These are phyloP conservation scores for Pisolithus sp. DNA, from an alignment of 768 basidiomycete genomes.

Conservation along the genomic window DNA sequence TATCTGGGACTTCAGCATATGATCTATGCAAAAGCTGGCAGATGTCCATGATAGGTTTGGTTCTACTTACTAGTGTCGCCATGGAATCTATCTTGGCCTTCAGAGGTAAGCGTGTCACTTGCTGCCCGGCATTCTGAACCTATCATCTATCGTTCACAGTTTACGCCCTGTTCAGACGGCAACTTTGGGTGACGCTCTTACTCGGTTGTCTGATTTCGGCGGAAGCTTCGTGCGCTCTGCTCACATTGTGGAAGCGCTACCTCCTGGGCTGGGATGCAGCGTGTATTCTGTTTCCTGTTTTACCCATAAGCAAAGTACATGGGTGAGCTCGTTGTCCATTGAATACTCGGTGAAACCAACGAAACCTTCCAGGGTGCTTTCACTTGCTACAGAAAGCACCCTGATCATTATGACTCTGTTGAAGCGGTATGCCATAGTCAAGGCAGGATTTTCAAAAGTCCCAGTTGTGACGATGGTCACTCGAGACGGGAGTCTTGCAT, in stretches of 20 bases:
- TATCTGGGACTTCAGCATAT: background rate
- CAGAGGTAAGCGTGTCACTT: background rate
- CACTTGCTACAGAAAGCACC: constrained; percentile 30
- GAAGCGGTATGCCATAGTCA: constrained; percentile 33
- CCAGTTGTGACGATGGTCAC: constrained; percentile 34
- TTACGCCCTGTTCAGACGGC: background rate
- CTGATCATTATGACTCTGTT: constrained; percentile 32
- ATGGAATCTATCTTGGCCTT: background rate
- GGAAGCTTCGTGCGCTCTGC: background rate
- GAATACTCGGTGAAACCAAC: background rate
- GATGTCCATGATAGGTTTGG: background rate
- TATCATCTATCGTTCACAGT: background rate
- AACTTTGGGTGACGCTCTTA: background rate
- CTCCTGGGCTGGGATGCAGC: background rate
- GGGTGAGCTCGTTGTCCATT: background rate
- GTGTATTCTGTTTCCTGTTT: background rate
- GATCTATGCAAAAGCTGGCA: background rate
- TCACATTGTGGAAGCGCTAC: background rate
- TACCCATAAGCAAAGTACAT: background rate
- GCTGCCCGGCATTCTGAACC: background rate
- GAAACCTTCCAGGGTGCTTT: background rate
- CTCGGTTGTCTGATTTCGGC: background rate
- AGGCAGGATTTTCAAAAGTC: constrained; percentile 35
- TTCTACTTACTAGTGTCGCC: background rate
- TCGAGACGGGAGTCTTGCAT: constrained; percentile 43